phyloP scores from a whole-genome alignment of 208 protist genomes.

The Wallacemonas sp. region DNA sequence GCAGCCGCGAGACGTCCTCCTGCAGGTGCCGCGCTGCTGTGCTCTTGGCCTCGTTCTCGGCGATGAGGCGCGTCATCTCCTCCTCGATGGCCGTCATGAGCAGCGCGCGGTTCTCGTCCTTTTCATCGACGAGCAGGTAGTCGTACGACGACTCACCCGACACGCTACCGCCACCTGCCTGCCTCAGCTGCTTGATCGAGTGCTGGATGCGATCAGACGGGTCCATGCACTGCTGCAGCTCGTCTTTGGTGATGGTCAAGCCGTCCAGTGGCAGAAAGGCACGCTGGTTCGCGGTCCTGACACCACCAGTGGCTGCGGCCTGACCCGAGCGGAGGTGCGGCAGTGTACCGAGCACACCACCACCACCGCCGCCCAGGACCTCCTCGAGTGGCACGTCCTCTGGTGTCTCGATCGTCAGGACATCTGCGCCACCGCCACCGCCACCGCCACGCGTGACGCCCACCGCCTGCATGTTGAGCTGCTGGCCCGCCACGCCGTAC shows the following conservation, averaged over 20 bases:
- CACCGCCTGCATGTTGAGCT: constrained; percentile 22
- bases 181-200: constrained; percentile 12
- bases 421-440: not conserved
- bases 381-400: not conserved
- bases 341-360: constrained; percentile 15
- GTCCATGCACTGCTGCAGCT: constrained; percentile 38
- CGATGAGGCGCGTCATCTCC: constrained; percentile 58
- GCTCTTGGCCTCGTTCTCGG: constrained; percentile 53
- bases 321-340: constrained; percentile 21
- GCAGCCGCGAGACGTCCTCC: constrained; percentile 43
- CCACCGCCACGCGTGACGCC: not conserved
- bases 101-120: constrained; percentile 32
- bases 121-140: constrained; percentile 36
- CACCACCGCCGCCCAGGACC: not conserved
- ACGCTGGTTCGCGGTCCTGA: constrained; percentile 11
- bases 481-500: constrained; percentile 24
- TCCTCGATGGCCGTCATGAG: constrained; percentile 41
- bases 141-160: constrained; percentile 34
- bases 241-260: constrained; percentile 33
- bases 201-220: constrained; percentile 30
- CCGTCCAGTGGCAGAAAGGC: constrained; percentile 18
- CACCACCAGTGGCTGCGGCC: constrained; percentile 6
- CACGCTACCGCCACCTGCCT: not conserved
- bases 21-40: constrained; percentile 29
- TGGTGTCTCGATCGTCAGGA: constrained; percentile 4